Conservation (phyloP, 176 grass and related monocot species). For the Typha latifolia region DNA sequence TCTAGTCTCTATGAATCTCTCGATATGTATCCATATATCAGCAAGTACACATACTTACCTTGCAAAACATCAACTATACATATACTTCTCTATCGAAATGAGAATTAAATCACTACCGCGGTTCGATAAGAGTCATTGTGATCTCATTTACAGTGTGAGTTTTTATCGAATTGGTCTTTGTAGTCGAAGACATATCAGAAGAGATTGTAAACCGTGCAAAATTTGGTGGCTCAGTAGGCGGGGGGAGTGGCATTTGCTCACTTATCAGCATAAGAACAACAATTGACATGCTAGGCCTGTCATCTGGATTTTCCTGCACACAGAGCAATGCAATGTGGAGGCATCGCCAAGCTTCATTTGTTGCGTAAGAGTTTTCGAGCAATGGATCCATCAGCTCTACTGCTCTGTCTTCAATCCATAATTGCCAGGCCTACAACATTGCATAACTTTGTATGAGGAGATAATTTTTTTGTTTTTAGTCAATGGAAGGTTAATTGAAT, state of each 20-base stretch:
- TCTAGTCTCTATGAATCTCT: no score
- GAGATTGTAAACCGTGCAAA: conserved; percentile 23
- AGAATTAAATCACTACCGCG: conserved; percentile 27
- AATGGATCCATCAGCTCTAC: conserved; percentile 56
- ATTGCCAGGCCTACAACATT: conserved; percentile 53
- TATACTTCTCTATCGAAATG: no score
- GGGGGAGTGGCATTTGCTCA: conserved; percentile 37
- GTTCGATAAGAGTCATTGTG: conserved; percentile 56
- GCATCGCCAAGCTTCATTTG: conserved; percentile 49
- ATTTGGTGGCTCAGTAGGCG: conserved; percentile 31
- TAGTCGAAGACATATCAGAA: conserved; percentile 33
- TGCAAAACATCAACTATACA: no score
- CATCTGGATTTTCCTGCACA: conserved; percentile 66
- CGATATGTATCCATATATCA: no score
- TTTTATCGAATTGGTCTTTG: conserved; percentile 37
- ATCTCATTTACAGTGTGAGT: conserved; percentile 65
- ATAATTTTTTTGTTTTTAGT: background rate
- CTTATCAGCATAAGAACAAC: conserved; percentile 69
- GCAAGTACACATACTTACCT: no score
- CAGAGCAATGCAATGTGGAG: conserved; percentile 70
- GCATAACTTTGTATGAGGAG: background rate
- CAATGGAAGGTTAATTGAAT: background rate
- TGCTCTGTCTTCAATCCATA: conserved; percentile 51
- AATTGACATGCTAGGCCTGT: conserved; percentile 70
- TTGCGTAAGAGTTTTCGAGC: conserved; percentile 30